Evolutionary conservation across 163 green algal species (phyloP).

Genomic region (Scenedesmus sp.): DNA sequence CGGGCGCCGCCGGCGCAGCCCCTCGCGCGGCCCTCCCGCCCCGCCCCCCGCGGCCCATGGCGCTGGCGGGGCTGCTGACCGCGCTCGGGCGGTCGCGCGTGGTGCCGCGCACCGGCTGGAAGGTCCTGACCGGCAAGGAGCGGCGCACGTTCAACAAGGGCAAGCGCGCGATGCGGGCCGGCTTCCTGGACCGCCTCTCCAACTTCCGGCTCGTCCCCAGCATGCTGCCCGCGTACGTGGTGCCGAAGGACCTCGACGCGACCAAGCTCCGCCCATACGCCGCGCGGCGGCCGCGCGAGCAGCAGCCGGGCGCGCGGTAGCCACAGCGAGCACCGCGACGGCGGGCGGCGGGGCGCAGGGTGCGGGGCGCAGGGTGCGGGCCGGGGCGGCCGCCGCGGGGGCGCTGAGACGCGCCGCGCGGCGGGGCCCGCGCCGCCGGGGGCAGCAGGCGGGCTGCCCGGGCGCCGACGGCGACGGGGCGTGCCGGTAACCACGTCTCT

Average conservation of each 20-base stretch:
- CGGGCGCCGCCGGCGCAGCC: too few relatives aligned
- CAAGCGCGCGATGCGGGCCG: conserved; percentile 64
- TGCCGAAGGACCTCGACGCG: conserved; percentile 63
- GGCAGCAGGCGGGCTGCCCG: not conserved
- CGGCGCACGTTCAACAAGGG: conserved; percentile 77
- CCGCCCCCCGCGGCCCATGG: not conserved
- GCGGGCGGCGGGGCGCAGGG: not conserved
- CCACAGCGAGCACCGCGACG: not conserved
- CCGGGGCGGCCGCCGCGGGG: too few relatives aligned
- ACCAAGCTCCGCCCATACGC: conserved; percentile 70
- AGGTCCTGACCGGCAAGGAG: conserved; percentile 67
- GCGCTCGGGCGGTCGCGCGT: conserved; percentile 40
- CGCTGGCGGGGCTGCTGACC: conserved; percentile 11
- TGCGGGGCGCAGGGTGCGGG: too few relatives aligned
- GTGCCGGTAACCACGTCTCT: too few relatives aligned
- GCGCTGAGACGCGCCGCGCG: too few relatives aligned
- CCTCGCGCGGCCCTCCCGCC: too few relatives aligned
- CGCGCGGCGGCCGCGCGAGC: conserved; percentile 3
- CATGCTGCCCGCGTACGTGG: conserved; percentile 66
- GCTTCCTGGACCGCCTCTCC: conserved; percentile 51
- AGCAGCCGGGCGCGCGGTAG: not conserved
- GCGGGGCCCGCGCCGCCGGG: not conserved
- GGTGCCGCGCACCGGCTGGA: conserved; percentile 58
- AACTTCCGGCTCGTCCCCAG: conserved; percentile 50
- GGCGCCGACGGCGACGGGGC: too few relatives aligned